Evolutionary conservation across 805 yeast species (phyloP), one percentile per base, ranked within the genome.

Genomic region (Ogataea zsoltii): DNA sequence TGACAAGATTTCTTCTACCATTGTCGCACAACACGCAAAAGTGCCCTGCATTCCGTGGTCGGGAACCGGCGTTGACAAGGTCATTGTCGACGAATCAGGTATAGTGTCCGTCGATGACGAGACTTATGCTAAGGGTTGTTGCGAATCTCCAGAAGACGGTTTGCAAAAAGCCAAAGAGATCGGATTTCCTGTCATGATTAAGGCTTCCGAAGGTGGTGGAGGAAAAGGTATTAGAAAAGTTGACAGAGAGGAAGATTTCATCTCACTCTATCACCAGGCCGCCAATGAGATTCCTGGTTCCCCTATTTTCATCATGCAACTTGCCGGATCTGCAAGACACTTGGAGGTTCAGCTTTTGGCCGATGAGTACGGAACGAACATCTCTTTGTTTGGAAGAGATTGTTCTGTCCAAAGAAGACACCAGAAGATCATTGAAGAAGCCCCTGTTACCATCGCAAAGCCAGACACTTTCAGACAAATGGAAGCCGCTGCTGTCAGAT

Each of bases 21-120:
- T 94, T 63, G 99, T 94, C 46, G 99, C 99, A 18, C 99, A 94
- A 74, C 98, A 92, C 64, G 99, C 99, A 15, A 72, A 86, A 33
- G 99, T 94, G 33, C 99, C 99, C 36, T 92, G 98, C 77, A 94
- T 94, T 56, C 98, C 99, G 49, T 94, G 99, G 99, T 90, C 97
- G 10, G 99, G 99, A 67, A 88, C 98, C 21, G 99, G 98, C 57
- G 96, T 94, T 42, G 88, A 84, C 51, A 75, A 85, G 48, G 99
- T 94, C 47, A 62, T 66, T 21, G 66, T 88, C 43, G 96, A 94
- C 66, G 61, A 68, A 29, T 80, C 94, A 33, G 83, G 85, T 49
- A 75, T 95, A 50, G 99, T 94, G 30, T 88, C 96, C 36, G 99
- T 94, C 42, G 77, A 83, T 46, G 96, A 88, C 31, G 85, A 77